phyloP scores from a whole-genome alignment of 1,139 yeast species.

The Yamadazyma friedrichii region DNA sequence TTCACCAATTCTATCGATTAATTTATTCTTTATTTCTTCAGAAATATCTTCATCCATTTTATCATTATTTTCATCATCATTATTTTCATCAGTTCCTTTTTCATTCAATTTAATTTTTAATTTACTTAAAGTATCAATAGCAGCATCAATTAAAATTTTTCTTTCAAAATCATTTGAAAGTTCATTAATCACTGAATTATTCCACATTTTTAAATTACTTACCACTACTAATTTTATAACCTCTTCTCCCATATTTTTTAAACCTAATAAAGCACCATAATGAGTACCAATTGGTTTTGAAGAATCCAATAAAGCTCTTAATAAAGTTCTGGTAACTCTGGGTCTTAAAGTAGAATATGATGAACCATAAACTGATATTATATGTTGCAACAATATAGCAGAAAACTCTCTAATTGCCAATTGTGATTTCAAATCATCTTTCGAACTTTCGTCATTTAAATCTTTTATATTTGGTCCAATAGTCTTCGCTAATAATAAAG shows the following conservation, averaged over 20 bases:
- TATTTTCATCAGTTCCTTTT: conserved; percentile 31
- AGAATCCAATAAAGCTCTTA: conserved; percentile 83
- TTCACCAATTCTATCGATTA: conserved; percentile 61
- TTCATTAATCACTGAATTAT: conserved; percentile 49
- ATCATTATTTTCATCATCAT: conserved; percentile 17
- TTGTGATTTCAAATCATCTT: conserved; percentile 40
- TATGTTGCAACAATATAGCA: conserved; percentile 75
- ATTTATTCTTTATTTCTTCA: conserved; percentile 44
- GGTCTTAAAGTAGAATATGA: conserved; percentile 90
- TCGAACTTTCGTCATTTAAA: conserved; percentile 25
- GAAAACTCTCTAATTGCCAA: conserved; percentile 83
- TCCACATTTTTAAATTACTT: conserved; percentile 86
- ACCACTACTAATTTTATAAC: conserved; percentile 80
- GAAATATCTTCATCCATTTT: conserved; percentile 29
- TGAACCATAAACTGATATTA: conserved; percentile 76
- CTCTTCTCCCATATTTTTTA: conserved; percentile 81
- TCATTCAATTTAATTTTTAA: conserved; percentile 33
- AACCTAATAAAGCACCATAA: conserved; percentile 87
- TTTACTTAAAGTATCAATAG: conserved; percentile 54
- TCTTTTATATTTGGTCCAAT: conserved; percentile 62
- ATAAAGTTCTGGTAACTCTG: conserved; percentile 85
- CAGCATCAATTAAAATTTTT: conserved; percentile 43
- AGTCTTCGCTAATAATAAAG: conserved; percentile 83
- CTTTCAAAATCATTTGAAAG: conserved; percentile 44
- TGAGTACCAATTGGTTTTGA: conserved; percentile 83